These are phyloP conservation scores for Chloris gayana DNA, from an alignment of 176 grass and related monocot genomes.

Conservation along the genomic window DNA sequence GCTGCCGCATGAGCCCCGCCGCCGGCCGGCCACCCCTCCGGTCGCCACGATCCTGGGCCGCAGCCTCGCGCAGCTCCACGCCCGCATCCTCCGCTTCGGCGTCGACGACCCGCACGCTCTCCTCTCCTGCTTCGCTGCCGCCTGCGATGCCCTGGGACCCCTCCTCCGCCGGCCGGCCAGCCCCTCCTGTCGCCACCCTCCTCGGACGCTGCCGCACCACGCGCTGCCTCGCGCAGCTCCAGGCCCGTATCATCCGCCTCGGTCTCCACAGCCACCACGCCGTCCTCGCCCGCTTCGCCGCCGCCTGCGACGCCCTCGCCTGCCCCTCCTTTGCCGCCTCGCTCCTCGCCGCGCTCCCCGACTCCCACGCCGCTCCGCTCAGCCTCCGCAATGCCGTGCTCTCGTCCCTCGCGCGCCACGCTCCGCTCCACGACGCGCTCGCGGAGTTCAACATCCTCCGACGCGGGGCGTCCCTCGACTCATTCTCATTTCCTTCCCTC, in stretches of 20 bases:
- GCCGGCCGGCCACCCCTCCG: slow-evolving; percentile 46
- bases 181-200: slow-evolving; percentile 51
- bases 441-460: slow-evolving; percentile 61
- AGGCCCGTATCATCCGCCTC: slow-evolving; percentile 50
- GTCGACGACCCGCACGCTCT: slow-evolving; percentile 64
- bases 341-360: slow-evolving; percentile 46
- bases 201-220: slow-evolving; percentile 39
- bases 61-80: slow-evolving; percentile 49
- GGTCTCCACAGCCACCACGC: slow-evolving; percentile 68
- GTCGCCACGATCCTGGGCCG: slow-evolving; percentile 53
- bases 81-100: slow-evolving; percentile 45
- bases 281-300: slow-evolving; percentile 65
- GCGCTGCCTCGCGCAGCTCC: slow-evolving; percentile 53
- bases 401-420: slow-evolving; percentile 62
- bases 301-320: slow-evolving; percentile 60
- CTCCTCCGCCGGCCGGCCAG: slow-evolving; percentile 36
- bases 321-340: slow-evolving; percentile 50
- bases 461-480: slow-evolving; percentile 47
- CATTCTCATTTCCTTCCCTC: slow-evolving; percentile 73
- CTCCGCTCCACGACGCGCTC: slow-evolving; percentile 51
- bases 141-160: slow-evolving; percentile 55
- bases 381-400: slow-evolving; percentile 59
- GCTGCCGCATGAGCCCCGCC: slow-evolving; percentile 52
- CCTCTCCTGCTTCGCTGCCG: slow-evolving; percentile 64
- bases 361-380: slow-evolving; percentile 47